Conservation (phyloP, 176 grass and related monocot species). For the Oryza longistaminata region DNA sequence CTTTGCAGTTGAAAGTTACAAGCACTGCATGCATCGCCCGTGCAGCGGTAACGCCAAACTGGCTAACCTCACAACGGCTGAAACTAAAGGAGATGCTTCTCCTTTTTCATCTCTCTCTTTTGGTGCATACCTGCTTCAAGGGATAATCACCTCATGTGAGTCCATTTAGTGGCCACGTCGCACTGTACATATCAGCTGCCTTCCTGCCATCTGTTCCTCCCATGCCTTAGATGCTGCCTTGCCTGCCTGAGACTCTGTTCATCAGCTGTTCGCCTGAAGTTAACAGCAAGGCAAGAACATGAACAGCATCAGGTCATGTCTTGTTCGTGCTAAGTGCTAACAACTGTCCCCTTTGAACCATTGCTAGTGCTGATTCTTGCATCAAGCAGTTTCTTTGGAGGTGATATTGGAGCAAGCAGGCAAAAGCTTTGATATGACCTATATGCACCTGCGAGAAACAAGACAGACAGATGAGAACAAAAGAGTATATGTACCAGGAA, state of each 20-base stretch:
- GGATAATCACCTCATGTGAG: conserved; percentile 41
- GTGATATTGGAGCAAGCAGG: too few relatives aligned
- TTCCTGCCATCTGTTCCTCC: conserved; percentile 27
- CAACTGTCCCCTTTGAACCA: conserved; percentile 38
- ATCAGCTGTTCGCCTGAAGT: conserved; percentile 2
- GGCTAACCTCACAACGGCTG: conserved; percentile 38
- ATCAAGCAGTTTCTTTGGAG: too few relatives aligned
- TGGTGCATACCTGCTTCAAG: conserved; percentile 19
- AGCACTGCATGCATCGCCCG: conserved; percentile 44
- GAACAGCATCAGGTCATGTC: conserved; percentile 36
- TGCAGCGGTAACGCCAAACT: conserved; percentile 38
- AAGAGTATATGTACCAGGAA: conserved; percentile 17
- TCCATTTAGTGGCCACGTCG: conserved; percentile 52
- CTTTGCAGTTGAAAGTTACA: conserved; percentile 40
- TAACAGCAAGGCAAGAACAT: conserved; percentile 12
- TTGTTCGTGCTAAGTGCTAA: conserved; percentile 23
- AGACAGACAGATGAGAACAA: conserved; percentile 25
- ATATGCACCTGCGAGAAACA: neutral
- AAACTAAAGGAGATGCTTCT: conserved; percentile 43
- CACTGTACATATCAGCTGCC: conserved; percentile 18
- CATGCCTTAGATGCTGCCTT: conserved; percentile 29
- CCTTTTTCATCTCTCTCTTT: conserved; percentile 38
- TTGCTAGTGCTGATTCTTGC: conserved; percentile 21
- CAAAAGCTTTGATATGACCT: neutral
- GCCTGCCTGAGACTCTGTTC: conserved; percentile 8